Conservation (phyloP, 139 green algal genomes). For the Gonium pectorale region DNA sequence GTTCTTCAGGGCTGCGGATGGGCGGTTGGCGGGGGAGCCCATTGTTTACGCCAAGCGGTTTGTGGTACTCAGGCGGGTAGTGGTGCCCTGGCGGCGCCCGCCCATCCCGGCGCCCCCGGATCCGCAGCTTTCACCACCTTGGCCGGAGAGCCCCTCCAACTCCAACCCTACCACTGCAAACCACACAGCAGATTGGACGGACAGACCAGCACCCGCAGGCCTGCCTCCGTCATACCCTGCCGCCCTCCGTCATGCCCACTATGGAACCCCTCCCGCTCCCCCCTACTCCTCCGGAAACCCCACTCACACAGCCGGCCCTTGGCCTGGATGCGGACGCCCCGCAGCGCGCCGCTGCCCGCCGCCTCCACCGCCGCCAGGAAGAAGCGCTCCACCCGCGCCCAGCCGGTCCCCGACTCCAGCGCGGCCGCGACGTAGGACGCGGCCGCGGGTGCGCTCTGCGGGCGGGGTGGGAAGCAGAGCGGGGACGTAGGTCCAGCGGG, state of each 20-base stretch:
- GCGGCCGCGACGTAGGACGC: conserved; percentile 47
- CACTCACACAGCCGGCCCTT: conserved; percentile 42
- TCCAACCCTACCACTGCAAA: no score
- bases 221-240: neutral
- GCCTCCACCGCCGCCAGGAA: conserved; percentile 54
- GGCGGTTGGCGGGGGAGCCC: no score
- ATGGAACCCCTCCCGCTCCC: neutral
- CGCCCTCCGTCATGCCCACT: neutral
- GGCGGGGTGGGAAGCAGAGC: neutral
- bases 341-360: neutral
- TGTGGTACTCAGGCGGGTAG: no score
- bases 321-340: conserved; percentile 35
- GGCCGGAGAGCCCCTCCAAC: no score
- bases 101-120: no score
- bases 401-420: conserved; percentile 35
- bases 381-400: conserved; percentile 54
- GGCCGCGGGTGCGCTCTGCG: conserved; percentile 39
- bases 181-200: no score
- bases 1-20: conserved; percentile 51
- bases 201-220: no score
- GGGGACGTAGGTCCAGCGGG: neutral
- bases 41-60: no score
- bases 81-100: no score
- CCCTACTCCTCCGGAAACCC: no score
- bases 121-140: no score